phyloP scores from a whole-genome alignment of 768 basidiomycete species.

The Tubosaeta sp. region DNA sequence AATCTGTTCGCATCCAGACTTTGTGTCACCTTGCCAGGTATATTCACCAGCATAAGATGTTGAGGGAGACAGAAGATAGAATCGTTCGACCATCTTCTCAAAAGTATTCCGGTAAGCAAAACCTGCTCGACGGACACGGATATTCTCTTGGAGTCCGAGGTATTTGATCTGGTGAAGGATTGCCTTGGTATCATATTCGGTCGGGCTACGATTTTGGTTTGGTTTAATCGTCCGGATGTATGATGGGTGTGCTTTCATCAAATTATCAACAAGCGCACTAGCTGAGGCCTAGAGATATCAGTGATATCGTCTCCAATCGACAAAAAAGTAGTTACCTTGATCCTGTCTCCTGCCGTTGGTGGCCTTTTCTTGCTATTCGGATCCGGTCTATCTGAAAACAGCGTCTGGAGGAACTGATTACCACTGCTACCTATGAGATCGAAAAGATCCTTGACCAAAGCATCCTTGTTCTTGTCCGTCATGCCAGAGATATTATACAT shows the following conservation, averaged over 20 bases:
- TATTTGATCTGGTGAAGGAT: slow-evolving; percentile 99
- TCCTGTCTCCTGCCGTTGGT: slow-evolving; percentile 96
- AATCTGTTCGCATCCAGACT: slow-evolving; percentile 90
- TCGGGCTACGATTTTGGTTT: slow-evolving; percentile 89
- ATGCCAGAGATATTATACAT: slow-evolving; percentile 97
- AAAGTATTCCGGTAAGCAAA: slow-evolving; percentile 99
- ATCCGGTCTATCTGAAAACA: slow-evolving; percentile 95
- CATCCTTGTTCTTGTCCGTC: slow-evolving; percentile 99
- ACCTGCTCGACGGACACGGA: slow-evolving; percentile 93
- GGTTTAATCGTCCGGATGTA: slow-evolving; percentile 99
- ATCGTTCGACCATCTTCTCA: slow-evolving; percentile 98
- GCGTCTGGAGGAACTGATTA: slow-evolving; percentile 79
- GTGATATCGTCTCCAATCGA: background rate
- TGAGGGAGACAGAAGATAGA: slow-evolving; percentile 90
- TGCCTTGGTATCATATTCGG: slow-evolving; percentile 92
- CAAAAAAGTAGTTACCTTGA: slow-evolving; percentile 57
- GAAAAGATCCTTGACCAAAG: slow-evolving; percentile 89
- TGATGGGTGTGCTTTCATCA: slow-evolving; percentile 95
- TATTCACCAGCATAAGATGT: slow-evolving; percentile 99
- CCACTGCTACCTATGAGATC: slow-evolving; percentile 79
- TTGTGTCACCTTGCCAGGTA: slow-evolving; percentile 88
- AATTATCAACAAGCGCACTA: slow-evolving; percentile 90
- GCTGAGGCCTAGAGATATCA: slow-evolving; percentile 65
- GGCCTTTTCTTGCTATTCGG: slow-evolving; percentile 97
- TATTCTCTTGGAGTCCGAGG: slow-evolving; percentile 96